A percentile compares a stretch with the other conserved stretches of the same genome.
Conservation (phyloP, 352 stramenopile species). For the Phytopythium vexans region DNA sequence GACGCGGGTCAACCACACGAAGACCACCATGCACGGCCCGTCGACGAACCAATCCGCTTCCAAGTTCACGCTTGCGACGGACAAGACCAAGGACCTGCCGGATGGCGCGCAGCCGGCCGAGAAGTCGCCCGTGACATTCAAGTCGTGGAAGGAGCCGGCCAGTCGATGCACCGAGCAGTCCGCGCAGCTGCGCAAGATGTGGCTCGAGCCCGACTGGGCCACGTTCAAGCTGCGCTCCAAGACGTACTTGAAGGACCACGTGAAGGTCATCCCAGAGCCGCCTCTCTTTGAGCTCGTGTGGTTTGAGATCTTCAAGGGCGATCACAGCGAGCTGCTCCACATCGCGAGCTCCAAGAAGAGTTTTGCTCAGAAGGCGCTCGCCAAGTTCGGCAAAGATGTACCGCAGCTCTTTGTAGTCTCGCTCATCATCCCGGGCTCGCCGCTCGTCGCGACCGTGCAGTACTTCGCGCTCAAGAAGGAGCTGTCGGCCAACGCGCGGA, state of each 20-base stretch:
- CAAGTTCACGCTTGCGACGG: neutral
- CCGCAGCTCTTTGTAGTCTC: conserved; percentile 75
- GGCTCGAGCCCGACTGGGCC: conserved; percentile 56
- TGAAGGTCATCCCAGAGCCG: conserved; percentile 57
- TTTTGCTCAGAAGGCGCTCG: conserved; percentile 55
- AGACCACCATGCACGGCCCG: neutral
- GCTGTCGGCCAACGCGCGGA: conserved; percentile 5
- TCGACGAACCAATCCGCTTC: neutral
- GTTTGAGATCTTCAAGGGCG: conserved; percentile 78
- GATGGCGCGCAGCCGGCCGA: conserved; percentile 15
- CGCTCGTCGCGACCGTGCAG: conserved; percentile 65
- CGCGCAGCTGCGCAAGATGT: conserved; percentile 59
- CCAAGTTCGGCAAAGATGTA: conserved; percentile 63
- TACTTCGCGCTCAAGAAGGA: conserved; percentile 65
- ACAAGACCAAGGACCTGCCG: neutral
- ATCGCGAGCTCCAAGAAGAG: conserved; percentile 66
- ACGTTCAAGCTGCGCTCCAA: conserved; percentile 73
- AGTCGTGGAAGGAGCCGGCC: conserved; percentile 46
- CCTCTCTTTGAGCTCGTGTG: conserved; percentile 79
- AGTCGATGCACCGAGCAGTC: conserved; percentile 40
- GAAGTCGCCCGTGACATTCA: conserved; percentile 30
- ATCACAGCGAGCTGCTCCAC: conserved; percentile 63
- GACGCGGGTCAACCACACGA: neutral
- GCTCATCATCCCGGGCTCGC: conserved; percentile 64
- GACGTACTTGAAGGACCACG: conserved; percentile 60